Base-by-base conservation (phyloP, 2,329 filamentous ascomycete genomes). In the Chrysoporthe austroafricana region DNA sequence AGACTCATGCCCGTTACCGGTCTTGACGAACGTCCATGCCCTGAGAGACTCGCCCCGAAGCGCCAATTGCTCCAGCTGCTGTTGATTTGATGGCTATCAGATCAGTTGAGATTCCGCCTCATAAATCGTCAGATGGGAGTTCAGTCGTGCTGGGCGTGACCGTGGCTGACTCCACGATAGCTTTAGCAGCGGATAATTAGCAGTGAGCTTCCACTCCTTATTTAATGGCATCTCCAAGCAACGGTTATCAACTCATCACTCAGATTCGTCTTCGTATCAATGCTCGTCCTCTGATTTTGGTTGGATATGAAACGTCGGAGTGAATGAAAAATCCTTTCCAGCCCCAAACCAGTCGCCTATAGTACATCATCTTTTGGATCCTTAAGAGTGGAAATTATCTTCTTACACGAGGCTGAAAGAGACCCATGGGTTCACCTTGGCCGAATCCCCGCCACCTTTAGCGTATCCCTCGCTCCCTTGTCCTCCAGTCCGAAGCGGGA, bases 321-420 rank as follows among this genome's bases (percentile, higher is more conserved):
- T 48, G 39, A 66, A 48, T 11, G 39, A 26, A 21, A 8, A 16
- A 54, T 32, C 26, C 42, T 48, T 48, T 36, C 50, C 59, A 48
- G 59, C 14, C 32, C 26, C n/a, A 63, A 46, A 13, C 52, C 39
- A 5, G 36, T 66, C 44, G 44, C 44, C 54, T 63, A 63, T 67
- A 36, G 46, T 63, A 67, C 60, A 66, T 57, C 39, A 58, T 60
- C 44, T 21, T 67, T 60, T 57, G 58, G 21, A 54, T 62, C 56
- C 60, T 63, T 42, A 7, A 52, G 65, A 67, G 65, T 50, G 65
- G 67, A 71, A 66, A 43, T 26, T 62, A 39, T 56, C 59, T 18
- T 67, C 63, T 62, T 62, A 46, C 11, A 16, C 2, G 4, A 39
- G 34, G 46, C 66, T 34, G 36, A 54, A 46, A 52, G n/a, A 44